A percentile compares a stretch with the other conserved stretches of the same genome.
Evolutionary conservation across 2,329 filamentous ascomycete genomes (phyloP).

Genomic region (Microdochium trichocladiopsis): DNA sequence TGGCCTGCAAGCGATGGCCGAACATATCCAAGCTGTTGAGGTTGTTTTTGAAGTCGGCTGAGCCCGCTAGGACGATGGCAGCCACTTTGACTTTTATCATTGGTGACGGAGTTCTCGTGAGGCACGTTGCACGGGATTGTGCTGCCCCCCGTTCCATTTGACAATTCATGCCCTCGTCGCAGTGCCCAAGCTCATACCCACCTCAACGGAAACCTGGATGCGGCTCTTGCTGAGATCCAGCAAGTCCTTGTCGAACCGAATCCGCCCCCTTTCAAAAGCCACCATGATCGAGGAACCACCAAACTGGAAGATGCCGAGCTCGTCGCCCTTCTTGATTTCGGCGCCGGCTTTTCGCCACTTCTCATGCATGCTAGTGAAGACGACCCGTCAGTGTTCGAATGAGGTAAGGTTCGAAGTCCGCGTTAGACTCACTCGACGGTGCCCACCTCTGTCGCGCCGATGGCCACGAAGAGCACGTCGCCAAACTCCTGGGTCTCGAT

Average conservation of each 20-base stretch:
- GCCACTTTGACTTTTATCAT: no score
- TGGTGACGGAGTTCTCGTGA: no score
- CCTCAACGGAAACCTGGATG: neutral
- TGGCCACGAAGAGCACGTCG: conserved; percentile 31
- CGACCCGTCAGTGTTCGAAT: neutral
- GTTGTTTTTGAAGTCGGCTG: no score
- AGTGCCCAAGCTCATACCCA: neutral
- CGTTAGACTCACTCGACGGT: conserved; percentile 24
- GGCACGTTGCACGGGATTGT: no score
- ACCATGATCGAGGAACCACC: conserved; percentile 31
- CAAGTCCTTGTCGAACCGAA: conserved; percentile 29
- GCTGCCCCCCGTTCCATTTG: neutral
- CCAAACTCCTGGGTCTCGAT: conserved; percentile 30
- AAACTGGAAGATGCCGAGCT: conserved; percentile 31
- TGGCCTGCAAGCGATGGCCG: no score
- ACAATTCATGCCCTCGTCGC: neutral
- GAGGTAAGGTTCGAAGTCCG: neutral
- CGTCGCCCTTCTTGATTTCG: conserved; percentile 28
- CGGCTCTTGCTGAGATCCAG: conserved; percentile 14
- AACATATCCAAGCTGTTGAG: no score
- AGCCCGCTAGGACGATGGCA: no score
- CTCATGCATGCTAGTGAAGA: conserved; percentile 21
- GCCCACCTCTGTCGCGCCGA: conserved; percentile 30
- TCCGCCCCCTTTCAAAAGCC: conserved; percentile 26
- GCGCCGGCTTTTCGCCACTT: conserved; percentile 19